Base-by-base conservation (phyloP, 805 yeast species). In the Starmerella cellae region DNA sequence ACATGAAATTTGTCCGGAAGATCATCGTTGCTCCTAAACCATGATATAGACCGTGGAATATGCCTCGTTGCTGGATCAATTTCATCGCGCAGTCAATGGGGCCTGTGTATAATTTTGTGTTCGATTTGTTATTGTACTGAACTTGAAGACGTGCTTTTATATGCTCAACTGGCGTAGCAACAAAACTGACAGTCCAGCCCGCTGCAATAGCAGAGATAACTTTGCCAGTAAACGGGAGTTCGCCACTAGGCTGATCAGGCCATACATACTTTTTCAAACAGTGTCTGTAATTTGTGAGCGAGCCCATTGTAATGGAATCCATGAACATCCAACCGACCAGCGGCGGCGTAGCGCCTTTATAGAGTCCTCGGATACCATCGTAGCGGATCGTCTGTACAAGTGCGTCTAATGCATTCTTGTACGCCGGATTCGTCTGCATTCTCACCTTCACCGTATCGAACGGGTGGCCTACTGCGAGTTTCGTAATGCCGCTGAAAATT, bases 121-220 rank as follows among this genome's bases (percentile, higher is more conserved):
- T 70, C 11, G 85, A 78, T 36, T 40, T 27, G 58, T 82, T 91
- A 58, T 83, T 93, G 58, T 85, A 85, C 56, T 85, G 95, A 11
- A 85, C 84, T 60, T 85, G 95, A 39, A 85, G 67, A 48, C 93
- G 70, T 3, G 94, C 94, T 62, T 85, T 85, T 51, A 85, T 75
- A 53, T 80, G 79, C 59, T 85, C 96, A 6, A 85, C 79, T 2
- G 95, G 95, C 0, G 95, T 94, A 4, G 96, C 96, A n/a, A 85
- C 87, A 64, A 85, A 80, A 37, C 88, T 77, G 13, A 85, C 95
- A 0, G 95, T 85, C 79, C 79, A 74, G 2, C 96, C 95, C 8
- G 91, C 76, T 44, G 70, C 52, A 1, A 70, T 67, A n/a, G 94
- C 93, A 1, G 94, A 88, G 19, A 79, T 60, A 24, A 80, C 67